phyloP scores from a whole-genome alignment of 2,329 filamentous ascomycete species.

The Penicillium nordicum region DNA sequence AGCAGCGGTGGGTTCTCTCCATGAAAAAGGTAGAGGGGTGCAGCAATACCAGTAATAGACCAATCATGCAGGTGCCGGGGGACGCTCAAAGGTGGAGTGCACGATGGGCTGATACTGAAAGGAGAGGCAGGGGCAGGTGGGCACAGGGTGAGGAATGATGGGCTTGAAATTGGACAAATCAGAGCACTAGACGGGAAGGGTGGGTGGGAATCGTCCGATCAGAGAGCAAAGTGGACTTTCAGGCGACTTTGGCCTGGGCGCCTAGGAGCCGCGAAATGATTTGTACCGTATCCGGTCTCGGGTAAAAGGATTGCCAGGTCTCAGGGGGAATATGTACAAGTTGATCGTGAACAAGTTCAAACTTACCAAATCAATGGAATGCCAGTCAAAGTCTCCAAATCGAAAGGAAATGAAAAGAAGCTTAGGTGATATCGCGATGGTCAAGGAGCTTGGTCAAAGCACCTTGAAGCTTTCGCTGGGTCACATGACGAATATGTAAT shows the following conservation, averaged over 20 bases:
- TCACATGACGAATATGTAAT: not conserved
- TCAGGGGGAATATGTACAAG: not conserved
- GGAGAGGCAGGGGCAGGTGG: slow-evolving; percentile 15
- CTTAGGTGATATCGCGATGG: not conserved
- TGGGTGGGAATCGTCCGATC: slow-evolving; percentile 21
- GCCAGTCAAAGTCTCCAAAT: not conserved
- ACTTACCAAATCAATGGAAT: slow-evolving; percentile 10
- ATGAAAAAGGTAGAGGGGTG: slow-evolving; percentile 20
- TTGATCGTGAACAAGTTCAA: not conserved
- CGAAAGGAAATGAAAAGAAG: not conserved
- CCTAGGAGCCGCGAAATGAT: slow-evolving; percentile 14
- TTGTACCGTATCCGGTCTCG: slow-evolving; percentile 17
- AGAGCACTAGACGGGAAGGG: slow-evolving; percentile 11
- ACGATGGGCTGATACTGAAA: slow-evolving; percentile 31
- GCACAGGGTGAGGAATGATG: slow-evolving; percentile 19
- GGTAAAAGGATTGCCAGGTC: slow-evolving; percentile 5
- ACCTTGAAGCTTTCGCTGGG: not conserved
- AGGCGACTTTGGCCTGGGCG: slow-evolving; percentile 6
- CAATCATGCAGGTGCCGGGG: slow-evolving; percentile 31
- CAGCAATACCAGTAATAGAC: slow-evolving; percentile 16
- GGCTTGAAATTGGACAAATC: slow-evolving; percentile 19
- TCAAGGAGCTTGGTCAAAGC: slow-evolving; percentile 9
- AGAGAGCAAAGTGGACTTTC: slow-evolving; percentile 15
- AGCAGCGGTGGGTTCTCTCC: slow-evolving; percentile 16
- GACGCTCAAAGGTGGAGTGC: slow-evolving; percentile 25